phyloP scores from a whole-genome alignment of 2,329 filamentous ascomycete species.

The Colletotrichum costaricense region DNA sequence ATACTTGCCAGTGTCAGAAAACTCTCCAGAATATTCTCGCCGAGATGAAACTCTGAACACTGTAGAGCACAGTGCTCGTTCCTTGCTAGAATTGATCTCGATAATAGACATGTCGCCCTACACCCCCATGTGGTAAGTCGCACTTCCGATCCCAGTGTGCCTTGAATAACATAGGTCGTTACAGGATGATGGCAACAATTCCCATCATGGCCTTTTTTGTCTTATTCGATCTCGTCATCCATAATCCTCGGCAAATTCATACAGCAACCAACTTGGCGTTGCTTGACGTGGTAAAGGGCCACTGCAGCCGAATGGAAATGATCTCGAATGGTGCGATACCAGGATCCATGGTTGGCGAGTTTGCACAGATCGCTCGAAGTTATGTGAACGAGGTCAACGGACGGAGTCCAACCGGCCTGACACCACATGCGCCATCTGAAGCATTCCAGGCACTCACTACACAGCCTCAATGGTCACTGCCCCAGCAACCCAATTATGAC shows the following conservation, averaged over 20 bases:
- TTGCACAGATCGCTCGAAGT: conserved; percentile 53
- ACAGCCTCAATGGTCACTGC: conserved; percentile 12
- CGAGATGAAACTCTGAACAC: conserved; percentile 35
- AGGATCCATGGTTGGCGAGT: conserved; percentile 49
- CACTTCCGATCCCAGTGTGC: not conserved
- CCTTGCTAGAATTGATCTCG: conserved; percentile 43
- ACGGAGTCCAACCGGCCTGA: not conserved
- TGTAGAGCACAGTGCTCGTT: conserved; percentile 39
- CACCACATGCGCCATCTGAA: not conserved
- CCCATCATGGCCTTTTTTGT: conserved; percentile 52
- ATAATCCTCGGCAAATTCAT: conserved; percentile 45
- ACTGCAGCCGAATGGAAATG: conserved; percentile 54
- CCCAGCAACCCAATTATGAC: not conserved
- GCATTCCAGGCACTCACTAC: not conserved
- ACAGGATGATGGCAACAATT: conserved; percentile 45
- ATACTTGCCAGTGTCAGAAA: conserved; percentile 28
- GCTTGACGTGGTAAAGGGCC: conserved; percentile 52
- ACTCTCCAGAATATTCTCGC: conserved; percentile 19
- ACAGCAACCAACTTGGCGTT: conserved; percentile 49
- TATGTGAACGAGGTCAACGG: conserved; percentile 44
- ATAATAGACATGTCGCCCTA: conserved; percentile 44
- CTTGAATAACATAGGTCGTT: too few species aligned
- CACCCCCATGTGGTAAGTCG: conserved; percentile 42
- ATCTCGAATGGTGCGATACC: conserved; percentile 48
- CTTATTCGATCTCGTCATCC: conserved; percentile 53